phyloP scores from a whole-genome alignment of 2,329 filamentous ascomycete genomes.

The Thelonectria discophora region DNA sequence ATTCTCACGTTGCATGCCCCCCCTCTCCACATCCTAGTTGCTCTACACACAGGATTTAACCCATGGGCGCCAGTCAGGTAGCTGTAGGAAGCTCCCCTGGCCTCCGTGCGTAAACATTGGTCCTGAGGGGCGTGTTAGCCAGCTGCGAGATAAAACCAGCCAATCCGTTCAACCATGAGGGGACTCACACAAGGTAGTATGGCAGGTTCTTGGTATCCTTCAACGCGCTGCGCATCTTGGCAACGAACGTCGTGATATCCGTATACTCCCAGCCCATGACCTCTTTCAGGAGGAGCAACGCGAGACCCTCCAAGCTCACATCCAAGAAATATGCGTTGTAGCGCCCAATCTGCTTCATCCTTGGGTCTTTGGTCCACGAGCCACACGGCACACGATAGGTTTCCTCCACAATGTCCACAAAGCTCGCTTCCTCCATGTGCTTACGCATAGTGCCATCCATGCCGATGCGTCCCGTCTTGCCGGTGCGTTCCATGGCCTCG shows the following conservation, averaged over 20 bases:
- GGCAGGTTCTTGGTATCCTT: conserved; percentile 2
- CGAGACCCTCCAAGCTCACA: conserved; percentile 29
- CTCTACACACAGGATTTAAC: no score
- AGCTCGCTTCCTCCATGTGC: conserved; percentile 29
- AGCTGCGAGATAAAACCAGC: background rate
- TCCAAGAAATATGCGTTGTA: conserved; percentile 29
- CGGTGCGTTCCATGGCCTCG: conserved; percentile 24
- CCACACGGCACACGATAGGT: conserved; percentile 28
- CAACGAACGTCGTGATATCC: conserved; percentile 26
- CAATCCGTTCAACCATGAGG: background rate
- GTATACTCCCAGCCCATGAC: conserved; percentile 31
- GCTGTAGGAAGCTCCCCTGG: background rate
- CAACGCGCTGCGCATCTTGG: conserved; percentile 28
- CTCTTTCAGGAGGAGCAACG: conserved; percentile 26
- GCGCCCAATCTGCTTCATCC: conserved; percentile 29
- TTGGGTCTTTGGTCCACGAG: conserved; percentile 31
- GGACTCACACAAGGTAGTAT: conserved; percentile 16
- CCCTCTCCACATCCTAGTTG: no score
- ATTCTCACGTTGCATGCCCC: no score
- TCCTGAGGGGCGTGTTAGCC: background rate
- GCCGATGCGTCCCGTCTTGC: conserved; percentile 25
- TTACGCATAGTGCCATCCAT: conserved; percentile 26
- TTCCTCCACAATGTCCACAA: conserved; percentile 27
- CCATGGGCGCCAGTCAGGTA: no score
- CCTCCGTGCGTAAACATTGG: conserved; percentile 7